Evolutionary conservation across 805 yeast genomes (phyloP).

Genomic region (Candida alai): DNA sequence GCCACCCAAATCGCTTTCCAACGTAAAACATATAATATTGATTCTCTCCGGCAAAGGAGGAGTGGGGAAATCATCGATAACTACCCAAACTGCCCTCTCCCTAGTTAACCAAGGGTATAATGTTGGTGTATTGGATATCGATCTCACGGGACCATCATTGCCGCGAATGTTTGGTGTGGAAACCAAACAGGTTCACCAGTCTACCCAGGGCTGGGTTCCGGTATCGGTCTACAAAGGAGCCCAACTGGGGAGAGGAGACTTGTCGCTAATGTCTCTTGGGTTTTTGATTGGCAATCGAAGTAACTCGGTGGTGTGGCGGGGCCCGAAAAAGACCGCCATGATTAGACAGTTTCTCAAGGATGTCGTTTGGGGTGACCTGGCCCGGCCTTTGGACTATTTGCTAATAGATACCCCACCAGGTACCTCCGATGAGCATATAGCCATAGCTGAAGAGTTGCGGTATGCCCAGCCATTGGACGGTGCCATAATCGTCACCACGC

Average conservation of each 20-base stretch:
- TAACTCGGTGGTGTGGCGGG: slow-evolving; percentile 95
- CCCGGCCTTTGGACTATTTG: slow-evolving; percentile 56
- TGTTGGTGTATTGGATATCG: slow-evolving; percentile 95
- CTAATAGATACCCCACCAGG: slow-evolving; percentile 98
- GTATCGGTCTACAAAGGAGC: slow-evolving; percentile 41
- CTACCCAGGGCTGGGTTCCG: slow-evolving; percentile 88
- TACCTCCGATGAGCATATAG: slow-evolving; percentile 96
- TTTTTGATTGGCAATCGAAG: slow-evolving; percentile 81
- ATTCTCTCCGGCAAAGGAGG: slow-evolving; percentile 96
- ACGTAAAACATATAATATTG: slow-evolving; percentile 72
- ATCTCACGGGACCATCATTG: slow-evolving; percentile 92
- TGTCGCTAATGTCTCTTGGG: slow-evolving; percentile 83
- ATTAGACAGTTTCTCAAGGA: slow-evolving; percentile 88
- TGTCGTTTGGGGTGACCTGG: slow-evolving; percentile 78
- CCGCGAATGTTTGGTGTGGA: slow-evolving; percentile 97
- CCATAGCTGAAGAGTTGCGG: slow-evolving; percentile 87
- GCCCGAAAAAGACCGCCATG: slow-evolving; percentile 98
- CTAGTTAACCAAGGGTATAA: slow-evolving; percentile 64
- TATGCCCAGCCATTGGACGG: slow-evolving; percentile 73
- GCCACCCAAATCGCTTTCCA: slow-evolving; percentile 32
- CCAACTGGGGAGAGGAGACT: slow-evolving; percentile 23
- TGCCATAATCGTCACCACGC: slow-evolving; percentile 93
- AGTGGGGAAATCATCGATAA: slow-evolving; percentile 94
- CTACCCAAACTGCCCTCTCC: slow-evolving; percentile 89
- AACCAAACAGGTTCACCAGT: slow-evolving; percentile 71